A percentile compares a stretch with the other conserved stretches of the same genome.
phyloP scores from a whole-genome alignment of 2,329 filamentous ascomycete species.

The Fusarium solani-melongenae region DNA sequence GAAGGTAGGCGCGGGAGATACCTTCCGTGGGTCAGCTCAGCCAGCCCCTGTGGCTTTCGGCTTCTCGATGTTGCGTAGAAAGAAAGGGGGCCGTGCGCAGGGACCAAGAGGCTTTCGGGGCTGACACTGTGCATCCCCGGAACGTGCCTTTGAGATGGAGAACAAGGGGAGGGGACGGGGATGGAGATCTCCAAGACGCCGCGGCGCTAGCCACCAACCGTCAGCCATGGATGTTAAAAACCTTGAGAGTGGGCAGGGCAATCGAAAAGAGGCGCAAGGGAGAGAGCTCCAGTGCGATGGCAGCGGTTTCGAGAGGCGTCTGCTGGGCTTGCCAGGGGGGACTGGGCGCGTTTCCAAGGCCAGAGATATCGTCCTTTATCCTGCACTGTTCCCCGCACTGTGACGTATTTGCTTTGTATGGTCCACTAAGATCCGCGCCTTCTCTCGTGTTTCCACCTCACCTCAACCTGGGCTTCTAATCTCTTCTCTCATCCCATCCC shows the following conservation, averaged over 20 bases:
- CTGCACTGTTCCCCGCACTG: slow-evolving; percentile 4
- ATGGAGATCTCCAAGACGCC: background rate
- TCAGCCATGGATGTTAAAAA: background rate
- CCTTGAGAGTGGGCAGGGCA: background rate
- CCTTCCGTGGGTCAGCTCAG: background rate
- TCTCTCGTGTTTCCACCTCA: slow-evolving; percentile 30
- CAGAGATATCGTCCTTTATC: background rate
- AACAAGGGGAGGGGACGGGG: background rate
- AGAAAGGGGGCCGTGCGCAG: slow-evolving; percentile 22
- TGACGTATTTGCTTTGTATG: background rate
- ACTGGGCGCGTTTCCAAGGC: background rate
- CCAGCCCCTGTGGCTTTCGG: slow-evolving; percentile 10
- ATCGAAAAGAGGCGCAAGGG: background rate
- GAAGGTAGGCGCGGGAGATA: background rate
- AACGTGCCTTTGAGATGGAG: background rate
- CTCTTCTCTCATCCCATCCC: slow-evolving; percentile 20
- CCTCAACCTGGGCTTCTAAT: slow-evolving; percentile 9
- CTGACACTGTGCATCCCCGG: slow-evolving; percentile 15
- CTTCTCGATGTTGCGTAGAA: slow-evolving; percentile 8
- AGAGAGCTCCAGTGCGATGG: slow-evolving; percentile 1
- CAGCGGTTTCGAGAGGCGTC: slow-evolving; percentile 1
- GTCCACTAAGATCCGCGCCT: slow-evolving; percentile 7
- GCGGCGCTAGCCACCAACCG: background rate
- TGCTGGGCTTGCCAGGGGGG: background rate
- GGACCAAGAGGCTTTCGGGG: slow-evolving; percentile 8